These are phyloP conservation scores for Geotrichum australiense DNA, from an alignment of 1,139 yeast genomes.

Conservation along the genomic window DNA sequence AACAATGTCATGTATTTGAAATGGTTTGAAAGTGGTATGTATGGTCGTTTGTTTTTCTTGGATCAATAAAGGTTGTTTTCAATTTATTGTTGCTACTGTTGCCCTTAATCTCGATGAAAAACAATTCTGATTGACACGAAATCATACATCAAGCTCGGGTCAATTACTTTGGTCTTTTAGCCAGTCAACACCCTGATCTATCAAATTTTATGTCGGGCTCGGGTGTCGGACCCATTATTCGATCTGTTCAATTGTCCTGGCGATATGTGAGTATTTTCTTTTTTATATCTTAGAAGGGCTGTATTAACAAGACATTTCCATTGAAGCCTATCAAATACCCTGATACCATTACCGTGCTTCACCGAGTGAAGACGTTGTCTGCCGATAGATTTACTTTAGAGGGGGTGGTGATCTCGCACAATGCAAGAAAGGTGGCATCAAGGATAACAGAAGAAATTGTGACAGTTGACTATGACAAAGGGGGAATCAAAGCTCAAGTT, in stretches of 20 bases:
- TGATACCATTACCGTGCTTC: slow-evolving; percentile 31
- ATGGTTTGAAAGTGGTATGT: slow-evolving; percentile 32
- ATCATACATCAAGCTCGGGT: slow-evolving; percentile 31
- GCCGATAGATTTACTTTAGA: slow-evolving; percentile 29
- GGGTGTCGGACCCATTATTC: slow-evolving; percentile 32
- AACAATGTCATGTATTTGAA: slow-evolving; percentile 33
- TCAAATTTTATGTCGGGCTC: slow-evolving; percentile 24
- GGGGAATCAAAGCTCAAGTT: slow-evolving; percentile 30
- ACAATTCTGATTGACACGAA: too few species aligned
- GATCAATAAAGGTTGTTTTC: too few species aligned
- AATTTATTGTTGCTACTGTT: too few species aligned
- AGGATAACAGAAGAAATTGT: slow-evolving; percentile 32
- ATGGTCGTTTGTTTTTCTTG: too few species aligned
- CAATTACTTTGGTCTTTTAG: slow-evolving; percentile 24
- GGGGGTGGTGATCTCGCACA: slow-evolving; percentile 35
- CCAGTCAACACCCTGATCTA: slow-evolving; percentile 19
- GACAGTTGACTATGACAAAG: slow-evolving; percentile 31
- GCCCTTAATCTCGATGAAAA: too few species aligned
- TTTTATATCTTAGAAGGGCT: not conserved
- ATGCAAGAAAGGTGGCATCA: slow-evolving; percentile 32
- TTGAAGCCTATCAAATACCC: slow-evolving; percentile 29
- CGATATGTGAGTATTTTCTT: slow-evolving; percentile 22
- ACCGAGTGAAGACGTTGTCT: slow-evolving; percentile 27
- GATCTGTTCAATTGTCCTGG: slow-evolving; percentile 33
- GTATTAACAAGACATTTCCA: not conserved